These are phyloP conservation scores for Hirsutella rhossiliensis DNA, from an alignment of 2,329 filamentous ascomycete genomes.

Conservation along the genomic window DNA sequence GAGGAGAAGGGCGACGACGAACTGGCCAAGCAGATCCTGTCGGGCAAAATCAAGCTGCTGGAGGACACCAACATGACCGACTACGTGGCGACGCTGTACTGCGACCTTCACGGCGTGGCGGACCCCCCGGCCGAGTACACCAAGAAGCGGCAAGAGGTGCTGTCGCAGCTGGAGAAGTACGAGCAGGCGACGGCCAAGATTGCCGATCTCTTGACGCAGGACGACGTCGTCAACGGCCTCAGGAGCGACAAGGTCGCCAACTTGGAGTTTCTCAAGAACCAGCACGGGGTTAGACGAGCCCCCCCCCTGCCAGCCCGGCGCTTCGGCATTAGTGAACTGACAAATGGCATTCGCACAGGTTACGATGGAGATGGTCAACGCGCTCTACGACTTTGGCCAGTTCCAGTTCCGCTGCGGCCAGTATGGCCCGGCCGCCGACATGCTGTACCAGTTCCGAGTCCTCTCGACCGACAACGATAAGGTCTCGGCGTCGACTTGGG, in stretches of 20 bases:
- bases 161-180: constrained; percentile 70
- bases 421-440: constrained; percentile 79
- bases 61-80: constrained; percentile 99
- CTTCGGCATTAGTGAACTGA: constrained; percentile 8
- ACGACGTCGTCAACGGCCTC: constrained; percentile 82
- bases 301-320: background rate
- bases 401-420: constrained; percentile 97
- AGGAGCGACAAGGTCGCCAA: constrained; percentile 97
- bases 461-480: constrained; percentile 98
- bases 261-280: constrained; percentile 94
- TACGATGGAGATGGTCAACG: constrained; percentile 89
- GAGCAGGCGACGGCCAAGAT: constrained; percentile 85
- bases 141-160: constrained; percentile 79
- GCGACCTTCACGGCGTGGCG: constrained; percentile 72
- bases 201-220: constrained; percentile 71
- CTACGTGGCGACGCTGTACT: constrained; percentile 86
- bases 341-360: constrained; percentile 36
- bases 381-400: constrained; percentile 88
- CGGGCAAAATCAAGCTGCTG: constrained; percentile 85
- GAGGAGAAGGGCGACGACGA: constrained; percentile 55
- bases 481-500: constrained; percentile 91
- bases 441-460: constrained; percentile 96
- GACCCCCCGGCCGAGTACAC: constrained; percentile 74
- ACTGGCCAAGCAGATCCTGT: constrained; percentile 57
- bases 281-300: constrained; percentile 59